Evolutionary conservation across 1,284 basidiomycete species (phyloP).

Genomic region (Ceratobasidium theobromae): DNA sequence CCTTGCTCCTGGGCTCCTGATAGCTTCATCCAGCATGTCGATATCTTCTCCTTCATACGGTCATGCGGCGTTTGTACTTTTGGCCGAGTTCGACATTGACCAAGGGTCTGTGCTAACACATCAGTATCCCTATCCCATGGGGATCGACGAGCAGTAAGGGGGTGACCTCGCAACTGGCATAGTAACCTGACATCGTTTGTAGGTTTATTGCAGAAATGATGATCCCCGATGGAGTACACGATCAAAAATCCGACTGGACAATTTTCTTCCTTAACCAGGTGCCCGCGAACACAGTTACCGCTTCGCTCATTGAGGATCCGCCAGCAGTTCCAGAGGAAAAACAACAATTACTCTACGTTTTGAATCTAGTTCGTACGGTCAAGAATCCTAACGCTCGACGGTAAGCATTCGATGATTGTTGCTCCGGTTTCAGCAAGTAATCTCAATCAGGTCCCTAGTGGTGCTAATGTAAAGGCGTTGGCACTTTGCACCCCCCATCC

Average conservation of each 20-base stretch:
- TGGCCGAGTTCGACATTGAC: slow-evolving; percentile 96
- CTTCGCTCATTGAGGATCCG: slow-evolving; percentile 51
- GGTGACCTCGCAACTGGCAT: not conserved
- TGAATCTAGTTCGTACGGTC: slow-evolving; percentile 95
- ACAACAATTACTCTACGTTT: slow-evolving; percentile 80
- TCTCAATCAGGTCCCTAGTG: slow-evolving; percentile 24
- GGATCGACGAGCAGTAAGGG: slow-evolving; percentile 84
- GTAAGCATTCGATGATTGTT: slow-evolving; percentile 49
- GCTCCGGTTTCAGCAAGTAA: slow-evolving; percentile 9
- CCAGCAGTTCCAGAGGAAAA: slow-evolving; percentile 34
- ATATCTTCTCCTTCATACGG: slow-evolving; percentile 13
- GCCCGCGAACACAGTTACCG: slow-evolving; percentile 73
- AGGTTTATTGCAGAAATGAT: slow-evolving; percentile 95
- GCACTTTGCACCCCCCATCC: slow-evolving; percentile 95
- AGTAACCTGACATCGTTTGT: slow-evolving; percentile 34
- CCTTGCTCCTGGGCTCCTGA: not conserved
- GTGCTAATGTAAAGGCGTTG: slow-evolving; percentile 74
- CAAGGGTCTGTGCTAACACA: slow-evolving; percentile 87
- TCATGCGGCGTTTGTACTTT: slow-evolving; percentile 87
- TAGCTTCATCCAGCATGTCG: not conserved
- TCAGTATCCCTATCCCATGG: slow-evolving; percentile 90
- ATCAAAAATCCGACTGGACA: slow-evolving; percentile 95
- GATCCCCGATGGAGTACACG: slow-evolving; percentile 97
- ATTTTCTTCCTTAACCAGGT: slow-evolving; percentile 97
- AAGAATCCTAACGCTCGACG: slow-evolving; percentile 84